phyloP scores from a whole-genome alignment of 129 eudicot species.

The Helichrysum umbraculigerum region DNA sequence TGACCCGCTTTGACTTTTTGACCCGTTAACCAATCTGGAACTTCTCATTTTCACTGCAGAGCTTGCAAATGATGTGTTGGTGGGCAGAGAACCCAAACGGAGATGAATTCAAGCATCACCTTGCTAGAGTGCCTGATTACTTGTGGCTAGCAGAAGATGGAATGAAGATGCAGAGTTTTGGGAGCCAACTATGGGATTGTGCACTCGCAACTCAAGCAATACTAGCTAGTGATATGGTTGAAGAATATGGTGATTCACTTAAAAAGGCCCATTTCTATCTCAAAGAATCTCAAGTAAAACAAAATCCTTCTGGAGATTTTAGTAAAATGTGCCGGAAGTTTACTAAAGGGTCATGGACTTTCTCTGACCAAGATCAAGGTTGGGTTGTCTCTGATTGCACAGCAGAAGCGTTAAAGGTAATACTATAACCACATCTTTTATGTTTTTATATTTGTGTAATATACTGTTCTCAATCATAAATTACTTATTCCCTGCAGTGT shows the following conservation, averaged over 20 bases:
- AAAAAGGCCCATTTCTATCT: slow-evolving; percentile 66
- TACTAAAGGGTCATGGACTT: slow-evolving; percentile 51
- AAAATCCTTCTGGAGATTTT: slow-evolving; percentile 46
- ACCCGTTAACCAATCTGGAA: background rate
- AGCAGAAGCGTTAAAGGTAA: slow-evolving; percentile 49
- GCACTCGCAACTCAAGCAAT: slow-evolving; percentile 74
- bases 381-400: slow-evolving; percentile 56
- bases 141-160: slow-evolving; percentile 92
- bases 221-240: slow-evolving; percentile 63
- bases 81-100: slow-evolving; percentile 66
- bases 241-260: slow-evolving; percentile 70
- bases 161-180: slow-evolving; percentile 80
- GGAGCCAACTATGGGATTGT: slow-evolving; percentile 82
- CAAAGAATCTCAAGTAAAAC: slow-evolving; percentile 68
- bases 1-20: background rate
- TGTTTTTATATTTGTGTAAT: background rate
- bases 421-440: background rate
- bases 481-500: slow-evolving; percentile 36
- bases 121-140: slow-evolving; percentile 76
- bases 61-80: slow-evolving; percentile 53
- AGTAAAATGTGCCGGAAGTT: slow-evolving; percentile 42
- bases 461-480: slow-evolving; percentile 2
- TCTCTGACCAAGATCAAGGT: slow-evolving; percentile 57
- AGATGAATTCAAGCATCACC: slow-evolving; percentile 62
- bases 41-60: slow-evolving; percentile 19